Base-by-base conservation (phyloP, 495 filamentous ascomycete species). In the Daldinia grandis region DNA sequence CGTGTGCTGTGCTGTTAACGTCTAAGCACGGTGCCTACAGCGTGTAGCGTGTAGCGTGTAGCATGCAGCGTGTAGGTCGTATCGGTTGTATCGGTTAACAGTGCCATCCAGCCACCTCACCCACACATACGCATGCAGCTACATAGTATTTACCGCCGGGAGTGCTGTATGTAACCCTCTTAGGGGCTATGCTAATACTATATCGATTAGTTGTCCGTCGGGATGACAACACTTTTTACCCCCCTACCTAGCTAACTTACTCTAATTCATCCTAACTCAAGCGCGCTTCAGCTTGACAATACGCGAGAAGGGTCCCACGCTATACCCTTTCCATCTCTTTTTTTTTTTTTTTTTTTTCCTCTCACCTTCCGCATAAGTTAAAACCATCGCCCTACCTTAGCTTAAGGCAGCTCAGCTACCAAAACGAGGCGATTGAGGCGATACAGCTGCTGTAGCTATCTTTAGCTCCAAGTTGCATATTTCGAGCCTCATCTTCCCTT, bases 381-480 rank as follows among this genome's bases (percentile, higher is more conserved):
- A 30, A 24, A 5, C 19, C 14, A n/a, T 62, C 7, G 51, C n/a
- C 70, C 70, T 68, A 73, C 64, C 42, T 65, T 10, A 21, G 50
- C 28, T 53, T 47, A 62, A 15, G 56, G 56, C 60, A 56, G 65
- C 56, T 73, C 70, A 73, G 70, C 70, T 73, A 49, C 64, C 61
- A 60, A 37, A 68, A 65, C 53, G 64, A 53, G 70, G 70, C 70
- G 66, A 42, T 62, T 44, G 70, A 73, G 70, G 70, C 70, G 33
- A 65, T 64, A 65, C 63, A 63, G 68, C 68, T 66, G 30, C 25
- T 14, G 15, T 60, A 30, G 28, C 64, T 64, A 60, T 67, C 24
- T 62, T 63, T 62, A 71, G 40, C 54, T 38, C 44, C 15, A 61
- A 19, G 55, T 38, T 50, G 17, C 69, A 67, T 63, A 47, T 31